Percentiles rank a stretch among this genome's conserved stretches.
These are phyloP conservation scores for Penicillium hesseltinei DNA, from an alignment of 2,329 filamentous ascomycete species.

Conservation along the genomic window DNA sequence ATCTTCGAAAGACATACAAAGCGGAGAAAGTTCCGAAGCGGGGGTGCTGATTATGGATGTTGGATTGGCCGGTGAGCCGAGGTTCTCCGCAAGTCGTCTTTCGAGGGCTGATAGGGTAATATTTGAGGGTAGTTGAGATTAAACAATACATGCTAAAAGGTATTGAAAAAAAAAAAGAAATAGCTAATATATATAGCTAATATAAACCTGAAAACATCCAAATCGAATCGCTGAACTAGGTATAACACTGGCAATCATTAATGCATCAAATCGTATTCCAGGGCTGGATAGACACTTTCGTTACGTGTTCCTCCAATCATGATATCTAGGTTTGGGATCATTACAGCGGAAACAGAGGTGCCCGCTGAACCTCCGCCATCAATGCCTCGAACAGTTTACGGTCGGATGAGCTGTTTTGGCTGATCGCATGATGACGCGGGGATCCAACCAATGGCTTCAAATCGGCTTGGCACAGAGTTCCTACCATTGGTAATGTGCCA, in stretches of 20 bases:
- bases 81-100: constrained; percentile 3
- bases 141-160: background rate
- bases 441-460: constrained; percentile 33
- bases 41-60: constrained; percentile 8
- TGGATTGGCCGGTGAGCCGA: constrained; percentile 7
- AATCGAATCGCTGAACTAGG: background rate
- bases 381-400: constrained; percentile 17
- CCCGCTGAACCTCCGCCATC: constrained; percentile 16
- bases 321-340: background rate
- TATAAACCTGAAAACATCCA: background rate
- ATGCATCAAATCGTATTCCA: background rate
- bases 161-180: background rate
- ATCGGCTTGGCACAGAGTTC: constrained; percentile 39
- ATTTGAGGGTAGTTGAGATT: background rate
- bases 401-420: constrained; percentile 10
- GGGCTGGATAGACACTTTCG: background rate
- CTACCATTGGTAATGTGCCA: constrained; percentile 37
- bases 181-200: background rate
- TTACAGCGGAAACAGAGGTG: background rate
- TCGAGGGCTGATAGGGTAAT: background rate
- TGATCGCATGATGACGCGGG: constrained; percentile 2
- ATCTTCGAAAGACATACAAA: background rate
- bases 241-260: background rate
- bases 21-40: background rate
- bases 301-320: too few relatives aligned